Percentiles rank a stretch among this genome's conserved stretches.
These are phyloP conservation scores for Carex littledalei DNA, from an alignment of 176 grass and related monocot genomes.

Conservation along the genomic window DNA sequence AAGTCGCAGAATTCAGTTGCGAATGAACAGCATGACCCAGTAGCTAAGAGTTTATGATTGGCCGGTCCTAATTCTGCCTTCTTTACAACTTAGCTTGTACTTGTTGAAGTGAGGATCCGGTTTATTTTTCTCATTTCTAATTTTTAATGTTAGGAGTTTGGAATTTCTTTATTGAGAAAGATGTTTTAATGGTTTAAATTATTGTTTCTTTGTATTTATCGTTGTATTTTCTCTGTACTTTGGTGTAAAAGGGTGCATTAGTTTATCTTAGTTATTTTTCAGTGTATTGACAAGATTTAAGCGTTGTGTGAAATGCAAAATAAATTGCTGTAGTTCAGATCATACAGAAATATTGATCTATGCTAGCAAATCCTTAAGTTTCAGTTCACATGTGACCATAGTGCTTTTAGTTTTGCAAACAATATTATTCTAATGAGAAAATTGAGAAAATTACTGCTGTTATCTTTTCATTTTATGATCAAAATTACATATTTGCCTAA, in stretches of 20 bases:
- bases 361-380: background rate
- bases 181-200: background rate
- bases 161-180: background rate
- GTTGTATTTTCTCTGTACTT: background rate
- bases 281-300: background rate
- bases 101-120: background rate
- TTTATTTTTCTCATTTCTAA: slow-evolving; percentile 1
- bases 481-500: background rate
- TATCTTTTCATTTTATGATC: background rate
- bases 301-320: background rate
- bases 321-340: background rate
- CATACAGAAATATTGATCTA: background rate
- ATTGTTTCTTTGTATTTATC: background rate
- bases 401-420: background rate
- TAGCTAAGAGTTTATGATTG: slow-evolving; percentile 10
- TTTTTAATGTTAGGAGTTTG: background rate
- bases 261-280: background rate
- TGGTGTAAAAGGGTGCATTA: slow-evolving; percentile 4
- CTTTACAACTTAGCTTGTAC: background rate
- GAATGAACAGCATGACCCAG: background rate
- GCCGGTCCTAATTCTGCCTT: background rate
- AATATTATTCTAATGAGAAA: background rate
- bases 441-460: background rate
- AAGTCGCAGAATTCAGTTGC: slow-evolving; percentile 15
- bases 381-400: background rate